Base-by-base conservation (phyloP, 2,329 filamentous ascomycete species). In the Phaeoacremonium minimum region DNA sequence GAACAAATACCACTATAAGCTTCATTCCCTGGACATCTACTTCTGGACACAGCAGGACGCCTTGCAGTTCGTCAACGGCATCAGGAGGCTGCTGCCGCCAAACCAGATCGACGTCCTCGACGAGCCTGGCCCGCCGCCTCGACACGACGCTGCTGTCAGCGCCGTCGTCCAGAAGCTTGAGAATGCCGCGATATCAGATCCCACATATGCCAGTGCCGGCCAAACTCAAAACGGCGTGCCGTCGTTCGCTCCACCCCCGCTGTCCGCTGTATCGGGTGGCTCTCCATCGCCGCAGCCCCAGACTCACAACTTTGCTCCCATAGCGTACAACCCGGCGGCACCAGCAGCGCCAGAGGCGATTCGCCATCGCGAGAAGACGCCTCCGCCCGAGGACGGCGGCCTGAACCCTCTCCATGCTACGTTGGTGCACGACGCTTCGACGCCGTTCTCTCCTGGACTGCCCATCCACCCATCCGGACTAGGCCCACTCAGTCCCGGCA, bases 251-350 rank as follows among this genome's bases (percentile, higher is more conserved):
- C 55, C 62, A 9, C 66, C 67, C 4, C 67, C 67, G 2, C 51
- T 60, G 5, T 60, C 62, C 2, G 56, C 57, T 35, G 50, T 55
- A 16, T 44, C 44, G n/a, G 38, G 51, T 42, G 44, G 49, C 18
- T 19, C 49, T 33, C 40, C 55, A 40, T 57, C 51, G 45, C 60
- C 57, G 30, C 60, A 55, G 40, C 63, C 58, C 20, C 56, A 56
- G 40, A 58, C 66, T n/a, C 50, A 64, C 20, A 69, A 51, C 48
- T 83, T 80, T 47, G 68, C 62, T 7, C 82, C 83, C 1, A 79
- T 87, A 64, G 76, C 83, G 3, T 90, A 90, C 54, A 90, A 90
- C 53, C 86, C 86, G 4, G 85, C 86, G 1, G 85, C 85, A 2
- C 86, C 86, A 5, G 73, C 84, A 1, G 83, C 84, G 0, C 84